Evolutionary conservation across 805 yeast genomes (phyloP), one percentile per base, ranked within the genome.

Genomic region (Yamadazyma tumulicola): DNA sequence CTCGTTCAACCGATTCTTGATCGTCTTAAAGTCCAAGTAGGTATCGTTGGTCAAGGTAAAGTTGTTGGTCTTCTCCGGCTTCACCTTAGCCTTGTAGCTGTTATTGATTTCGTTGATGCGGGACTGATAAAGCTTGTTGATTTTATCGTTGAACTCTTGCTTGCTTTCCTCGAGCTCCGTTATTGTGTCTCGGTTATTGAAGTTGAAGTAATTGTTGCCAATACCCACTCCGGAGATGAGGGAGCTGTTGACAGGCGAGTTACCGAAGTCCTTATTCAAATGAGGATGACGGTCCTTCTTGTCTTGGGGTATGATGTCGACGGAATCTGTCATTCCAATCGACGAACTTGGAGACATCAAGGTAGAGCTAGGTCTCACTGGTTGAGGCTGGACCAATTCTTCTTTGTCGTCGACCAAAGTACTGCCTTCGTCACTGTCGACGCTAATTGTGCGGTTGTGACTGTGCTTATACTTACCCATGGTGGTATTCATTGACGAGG

Each of bases 131-230:
- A 41, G 26, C 15, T 37, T 36, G 13, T 37, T 31, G 8, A 33
- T 37, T 22, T 33, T 27, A 14, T 35, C 37, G 16, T 35, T 33
- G 23, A 31, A 38, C 14, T 26, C 30, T 15, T 32, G 19, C 9
- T 23, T 30, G 16, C 15, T 22, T 21, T 10, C 15, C 15, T 26
- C 29, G 9, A 26, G 17, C 19, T 26, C 29, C 9, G n/a, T 26
- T 9, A 26, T 14, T 5, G 19, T 10, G 7, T 42, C 42, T 43
- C 46, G 34, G 56, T 56, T 12, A 62, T 69, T 26, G 64, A 64
- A 57, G 31, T 55, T 52, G 43, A 61, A 59, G 39, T 55, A 59
- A 28, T 57, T 54, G 42, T 57, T 64, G 5, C 72, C 69, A 31
- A 67, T 51, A 2, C 72, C 72, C 10, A 66, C 61, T 6, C 62